These are phyloP conservation scores for Prunus davidiana DNA, from an alignment of 306 rosid species.

Conservation along the genomic window DNA sequence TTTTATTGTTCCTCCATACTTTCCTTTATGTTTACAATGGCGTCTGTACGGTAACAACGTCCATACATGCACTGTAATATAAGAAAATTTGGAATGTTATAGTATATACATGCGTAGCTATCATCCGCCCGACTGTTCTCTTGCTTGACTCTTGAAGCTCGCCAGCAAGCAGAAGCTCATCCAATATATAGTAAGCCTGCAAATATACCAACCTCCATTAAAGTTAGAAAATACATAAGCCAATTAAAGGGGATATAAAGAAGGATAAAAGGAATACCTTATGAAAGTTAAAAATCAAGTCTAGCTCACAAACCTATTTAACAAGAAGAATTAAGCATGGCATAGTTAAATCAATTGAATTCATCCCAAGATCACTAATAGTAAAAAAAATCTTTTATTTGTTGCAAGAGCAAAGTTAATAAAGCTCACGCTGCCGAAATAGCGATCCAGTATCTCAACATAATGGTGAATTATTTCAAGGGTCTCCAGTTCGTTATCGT, in stretches of 20 bases:
- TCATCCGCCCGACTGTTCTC: conserved; percentile 74
- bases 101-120: conserved; percentile 77
- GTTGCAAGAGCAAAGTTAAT: background rate
- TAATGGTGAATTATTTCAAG: conserved; percentile 84
- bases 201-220: background rate
- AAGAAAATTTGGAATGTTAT: too few relatives aligned
- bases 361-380: too few relatives aligned
- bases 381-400: background rate
- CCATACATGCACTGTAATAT: too few relatives aligned
- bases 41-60: too few relatives aligned
- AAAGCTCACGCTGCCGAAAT: conserved; percentile 71
- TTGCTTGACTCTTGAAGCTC: conserved; percentile 96
- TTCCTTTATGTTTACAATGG: too few relatives aligned
- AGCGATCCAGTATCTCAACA: conserved; percentile 79
- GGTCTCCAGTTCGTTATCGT: conserved; percentile 82
- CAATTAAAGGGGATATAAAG: background rate
- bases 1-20: too few relatives aligned
- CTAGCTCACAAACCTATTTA: conserved; percentile 70
- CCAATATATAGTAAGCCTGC: conserved; percentile 75
- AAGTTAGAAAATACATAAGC: background rate
- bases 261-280: conserved; percentile 44
- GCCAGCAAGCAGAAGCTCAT: conserved; percentile 85
- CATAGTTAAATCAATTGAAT: too few relatives aligned
- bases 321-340: background rate
- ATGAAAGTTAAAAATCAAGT: conserved; percentile 84